Conservation (phyloP, 345 rosid genomes). For the Euphorbia peplus region DNA sequence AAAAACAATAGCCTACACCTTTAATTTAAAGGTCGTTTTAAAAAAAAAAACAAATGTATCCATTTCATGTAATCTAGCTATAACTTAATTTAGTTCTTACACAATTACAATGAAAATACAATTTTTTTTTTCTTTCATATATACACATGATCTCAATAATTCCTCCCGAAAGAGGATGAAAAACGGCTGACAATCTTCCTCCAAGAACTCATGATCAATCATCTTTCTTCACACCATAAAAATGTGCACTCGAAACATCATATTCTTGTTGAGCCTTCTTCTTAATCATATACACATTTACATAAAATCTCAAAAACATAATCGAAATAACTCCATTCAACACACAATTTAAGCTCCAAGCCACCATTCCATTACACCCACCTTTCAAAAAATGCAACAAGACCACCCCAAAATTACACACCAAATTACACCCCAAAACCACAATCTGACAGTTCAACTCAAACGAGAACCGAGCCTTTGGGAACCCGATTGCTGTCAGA, state of each 20-base stretch:
- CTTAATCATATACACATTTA: constrained; percentile 5
- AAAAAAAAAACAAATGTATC: no score
- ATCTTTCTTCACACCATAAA: background rate
- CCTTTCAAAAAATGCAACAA: constrained; percentile 29
- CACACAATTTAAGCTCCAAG: constrained; percentile 29
- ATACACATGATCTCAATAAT: background rate
- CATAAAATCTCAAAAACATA: constrained; percentile 28
- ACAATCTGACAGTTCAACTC: constrained; percentile 28
- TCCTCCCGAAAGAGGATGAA: background rate
- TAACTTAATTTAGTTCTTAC: no score
- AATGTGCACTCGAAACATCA: background rate
- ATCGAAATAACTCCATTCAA: constrained; percentile 22
- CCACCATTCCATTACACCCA: constrained; percentile 33
- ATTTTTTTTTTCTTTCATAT: no score
- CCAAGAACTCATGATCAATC: background rate
- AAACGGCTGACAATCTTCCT: background rate
- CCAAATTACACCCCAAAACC: constrained; percentile 23
- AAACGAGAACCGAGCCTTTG: constrained; percentile 19
- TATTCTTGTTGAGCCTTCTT: background rate
- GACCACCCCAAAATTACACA: constrained; percentile 31
- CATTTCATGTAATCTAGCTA: no score
- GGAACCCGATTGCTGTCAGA: constrained; percentile 31
- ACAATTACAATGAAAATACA: no score
- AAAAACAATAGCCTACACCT: no score
- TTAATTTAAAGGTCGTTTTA: no score